phyloP scores from a whole-genome alignment of 352 stramenopile species.

The Plasmopara muralis region DNA sequence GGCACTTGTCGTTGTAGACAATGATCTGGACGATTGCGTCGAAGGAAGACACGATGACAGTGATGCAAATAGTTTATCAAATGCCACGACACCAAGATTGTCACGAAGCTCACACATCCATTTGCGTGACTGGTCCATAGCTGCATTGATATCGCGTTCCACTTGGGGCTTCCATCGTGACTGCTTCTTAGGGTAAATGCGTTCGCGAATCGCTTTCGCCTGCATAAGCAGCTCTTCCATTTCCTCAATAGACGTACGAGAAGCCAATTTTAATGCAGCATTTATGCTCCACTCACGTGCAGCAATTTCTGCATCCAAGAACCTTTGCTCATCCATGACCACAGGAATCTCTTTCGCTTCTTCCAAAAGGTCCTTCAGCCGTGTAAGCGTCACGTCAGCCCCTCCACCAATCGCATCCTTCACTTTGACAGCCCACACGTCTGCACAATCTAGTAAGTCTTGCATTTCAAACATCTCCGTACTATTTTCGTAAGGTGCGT shows the following conservation, averaged over 20 bases:
- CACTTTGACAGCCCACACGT: slow-evolving; percentile 78
- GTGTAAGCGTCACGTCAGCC: slow-evolving; percentile 55
- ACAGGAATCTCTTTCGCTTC: slow-evolving; percentile 83
- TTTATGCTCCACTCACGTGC: slow-evolving; percentile 71
- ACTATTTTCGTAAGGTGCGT: slow-evolving; percentile 80
- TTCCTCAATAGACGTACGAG: slow-evolving; percentile 54
- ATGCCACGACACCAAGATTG: slow-evolving; percentile 43
- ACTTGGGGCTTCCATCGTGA: slow-evolving; percentile 79
- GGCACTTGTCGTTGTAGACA: slow-evolving; percentile 11
- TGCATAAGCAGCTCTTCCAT: slow-evolving; percentile 52
- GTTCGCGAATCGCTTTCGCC: slow-evolving; percentile 66
- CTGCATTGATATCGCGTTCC: slow-evolving; percentile 68
- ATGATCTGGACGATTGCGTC: slow-evolving; percentile 21
- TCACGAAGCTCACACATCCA: slow-evolving; percentile 79
- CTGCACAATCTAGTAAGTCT: slow-evolving; percentile 79
- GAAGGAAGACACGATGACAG: slow-evolving; percentile 23
- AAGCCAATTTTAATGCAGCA: slow-evolving; percentile 44
- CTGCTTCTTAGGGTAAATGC: slow-evolving; percentile 69
- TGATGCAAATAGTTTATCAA: slow-evolving; percentile 57
- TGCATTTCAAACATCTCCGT: slow-evolving; percentile 87
- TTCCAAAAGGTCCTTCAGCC: slow-evolving; percentile 71
- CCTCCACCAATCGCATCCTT: slow-evolving; percentile 69
- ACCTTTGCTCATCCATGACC: slow-evolving; percentile 83
- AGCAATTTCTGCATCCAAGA: slow-evolving; percentile 66
- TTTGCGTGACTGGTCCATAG: slow-evolving; percentile 55